A percentile compares a stretch with the other conserved stretches of the same genome.
Evolutionary conservation across 208 protist species (phyloP).

Genomic region (Trypanosoma lewisi): DNA sequence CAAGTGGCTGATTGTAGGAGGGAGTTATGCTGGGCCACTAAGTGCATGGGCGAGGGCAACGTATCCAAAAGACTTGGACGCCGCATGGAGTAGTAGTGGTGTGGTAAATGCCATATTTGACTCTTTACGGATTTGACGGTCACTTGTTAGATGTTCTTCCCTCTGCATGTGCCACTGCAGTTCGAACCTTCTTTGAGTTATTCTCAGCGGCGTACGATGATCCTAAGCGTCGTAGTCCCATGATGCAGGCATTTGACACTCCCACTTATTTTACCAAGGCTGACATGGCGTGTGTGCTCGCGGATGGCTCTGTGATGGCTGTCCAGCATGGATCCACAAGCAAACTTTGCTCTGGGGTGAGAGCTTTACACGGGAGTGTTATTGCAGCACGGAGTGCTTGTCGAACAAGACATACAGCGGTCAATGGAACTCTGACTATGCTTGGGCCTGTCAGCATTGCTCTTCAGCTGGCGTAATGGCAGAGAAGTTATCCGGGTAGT

Average conservation of each 20-base stretch:
- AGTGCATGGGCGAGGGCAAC: constrained; percentile 35
- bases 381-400: constrained; percentile 46
- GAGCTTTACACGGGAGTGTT: constrained; percentile 31
- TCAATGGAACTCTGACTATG: constrained; percentile 32
- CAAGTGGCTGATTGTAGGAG: constrained; percentile 41
- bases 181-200: constrained; percentile 25
- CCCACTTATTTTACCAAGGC: constrained; percentile 37
- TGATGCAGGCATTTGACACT: constrained; percentile 25
- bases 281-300: constrained; percentile 52
- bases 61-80: constrained; percentile 39
- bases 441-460: constrained; percentile 52
- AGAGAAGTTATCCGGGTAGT: constrained; percentile 36
- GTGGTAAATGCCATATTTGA: constrained; percentile 48
- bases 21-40: constrained; percentile 45
- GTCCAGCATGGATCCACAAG: constrained; percentile 43
- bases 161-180: constrained; percentile 19
- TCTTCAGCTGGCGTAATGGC: constrained; percentile 45
- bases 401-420: constrained; percentile 25
- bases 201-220: constrained; percentile 35
- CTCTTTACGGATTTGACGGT: constrained; percentile 38
- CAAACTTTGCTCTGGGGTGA: constrained; percentile 19
- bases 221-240: constrained; percentile 2
- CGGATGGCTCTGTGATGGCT: constrained; percentile 43
- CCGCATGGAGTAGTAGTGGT: constrained; percentile 45
- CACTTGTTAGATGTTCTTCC: constrained; percentile 35